phyloP scores from a whole-genome alignment of 2,329 filamentous ascomycete genomes.

The Sclerotinia trifoliorum region DNA sequence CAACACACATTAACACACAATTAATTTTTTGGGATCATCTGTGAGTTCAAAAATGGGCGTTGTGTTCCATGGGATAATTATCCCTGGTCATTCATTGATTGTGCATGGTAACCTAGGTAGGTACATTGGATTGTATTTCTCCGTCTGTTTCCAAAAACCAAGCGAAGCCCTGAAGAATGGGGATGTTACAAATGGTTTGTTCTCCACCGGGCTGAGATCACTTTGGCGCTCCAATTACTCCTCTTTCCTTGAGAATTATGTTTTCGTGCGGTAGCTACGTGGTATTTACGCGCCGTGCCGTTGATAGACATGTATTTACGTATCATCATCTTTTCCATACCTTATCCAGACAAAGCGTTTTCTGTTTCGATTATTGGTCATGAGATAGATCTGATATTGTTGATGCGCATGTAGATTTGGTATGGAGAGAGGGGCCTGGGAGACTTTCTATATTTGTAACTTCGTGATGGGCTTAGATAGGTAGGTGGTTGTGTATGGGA shows the following conservation, averaged over 20 bases:
- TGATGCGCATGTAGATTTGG: not conserved
- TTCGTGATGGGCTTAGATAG: not conserved
- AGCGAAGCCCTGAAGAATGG: not conserved
- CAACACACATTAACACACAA: constrained; percentile 14
- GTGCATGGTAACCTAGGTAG: too few relatives aligned
- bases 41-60: too few relatives aligned
- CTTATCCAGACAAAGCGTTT: not conserved
- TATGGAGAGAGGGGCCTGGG: too few relatives aligned
- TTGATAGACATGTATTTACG: not conserved
- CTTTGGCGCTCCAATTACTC: too few relatives aligned
- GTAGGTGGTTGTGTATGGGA: not conserved
- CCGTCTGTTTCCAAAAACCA: too few relatives aligned
- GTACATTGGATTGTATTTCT: too few relatives aligned
- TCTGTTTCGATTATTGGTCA: not conserved
- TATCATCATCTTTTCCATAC: not conserved
- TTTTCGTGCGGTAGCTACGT: not conserved
- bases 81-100: too few relatives aligned
- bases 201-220: not conserved
- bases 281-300: not conserved
- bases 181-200: not conserved
- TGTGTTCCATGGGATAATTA: too few relatives aligned
- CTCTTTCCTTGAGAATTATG: not conserved
- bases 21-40: too few relatives aligned
- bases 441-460: not conserved
- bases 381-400: not conserved